These are phyloP conservation scores for Blastomyces percursus DNA, from an alignment of 2,329 filamentous ascomycete genomes.

Conservation along the genomic window DNA sequence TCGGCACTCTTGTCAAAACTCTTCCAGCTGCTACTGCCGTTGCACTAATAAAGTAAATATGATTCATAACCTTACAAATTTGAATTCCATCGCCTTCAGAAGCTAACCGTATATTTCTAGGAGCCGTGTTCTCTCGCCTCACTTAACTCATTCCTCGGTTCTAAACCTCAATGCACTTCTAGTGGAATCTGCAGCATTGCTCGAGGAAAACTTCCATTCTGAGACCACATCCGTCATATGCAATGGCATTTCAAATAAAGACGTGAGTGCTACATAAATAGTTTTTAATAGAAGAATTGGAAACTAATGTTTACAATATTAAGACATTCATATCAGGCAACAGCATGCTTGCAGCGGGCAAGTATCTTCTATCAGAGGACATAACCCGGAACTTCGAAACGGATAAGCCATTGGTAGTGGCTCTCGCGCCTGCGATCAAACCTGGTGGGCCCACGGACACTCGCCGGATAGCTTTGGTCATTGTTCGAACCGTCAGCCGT, in stretches of 20 bases:
- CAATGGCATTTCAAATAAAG: constrained; percentile 66
- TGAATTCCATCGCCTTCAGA: background rate
- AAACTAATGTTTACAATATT: constrained; percentile 16
- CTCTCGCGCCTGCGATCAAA: constrained; percentile 61
- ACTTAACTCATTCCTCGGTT: constrained; percentile 67
- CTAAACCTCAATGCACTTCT: constrained; percentile 83
- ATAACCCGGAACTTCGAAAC: constrained; percentile 56
- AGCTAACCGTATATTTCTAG: constrained; percentile 41
- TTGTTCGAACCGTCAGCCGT: constrained; percentile 74
- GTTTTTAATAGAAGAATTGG: background rate
- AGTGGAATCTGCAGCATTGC: constrained; percentile 60
- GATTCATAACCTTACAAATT: background rate
- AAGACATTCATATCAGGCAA: constrained; percentile 85
- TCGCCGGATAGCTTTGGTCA: constrained; percentile 73
- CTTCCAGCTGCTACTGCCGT: constrained; percentile 60
- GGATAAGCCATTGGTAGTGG: constrained; percentile 68
- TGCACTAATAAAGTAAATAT: constrained; percentile 44
- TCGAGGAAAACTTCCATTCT: constrained; percentile 59
- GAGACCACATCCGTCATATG: constrained; percentile 68
- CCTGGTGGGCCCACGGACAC: constrained; percentile 72
- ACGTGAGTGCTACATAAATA: constrained; percentile 44
- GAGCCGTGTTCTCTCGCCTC: constrained; percentile 65
- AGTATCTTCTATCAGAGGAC: constrained; percentile 62
- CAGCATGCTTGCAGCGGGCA: constrained; percentile 77
- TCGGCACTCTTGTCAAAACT: constrained; percentile 82